Conservation (phyloP, 2,329 filamentous ascomycete species). For the Cordyceps pruinosa region DNA sequence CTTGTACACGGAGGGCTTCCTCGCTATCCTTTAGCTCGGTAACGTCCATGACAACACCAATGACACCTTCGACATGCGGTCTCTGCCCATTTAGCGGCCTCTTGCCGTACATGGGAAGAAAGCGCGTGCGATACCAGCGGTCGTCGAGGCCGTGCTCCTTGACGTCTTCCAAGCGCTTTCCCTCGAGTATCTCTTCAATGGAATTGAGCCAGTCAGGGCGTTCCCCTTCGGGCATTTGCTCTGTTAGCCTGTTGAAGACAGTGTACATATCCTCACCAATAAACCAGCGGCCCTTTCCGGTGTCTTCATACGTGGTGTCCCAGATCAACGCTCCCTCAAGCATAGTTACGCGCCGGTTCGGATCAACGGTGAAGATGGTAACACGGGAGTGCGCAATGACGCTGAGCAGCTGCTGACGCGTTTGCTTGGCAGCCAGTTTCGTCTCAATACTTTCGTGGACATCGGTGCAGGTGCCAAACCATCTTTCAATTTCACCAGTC, state of each 20-base stretch:
- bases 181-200: slow-evolving; percentile 59
- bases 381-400: slow-evolving; percentile 71
- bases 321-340: slow-evolving; percentile 61
- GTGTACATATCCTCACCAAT: slow-evolving; percentile 59
- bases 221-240: slow-evolving; percentile 36
- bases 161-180: slow-evolving; percentile 51
- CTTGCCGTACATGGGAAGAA: slow-evolving; percentile 58
- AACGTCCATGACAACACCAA: slow-evolving; percentile 74
- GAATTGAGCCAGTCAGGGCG: slow-evolving; percentile 46
- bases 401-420: slow-evolving; percentile 62
- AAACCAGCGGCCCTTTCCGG: slow-evolving; percentile 38
- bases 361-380: slow-evolving; percentile 67
- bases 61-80: slow-evolving; percentile 57
- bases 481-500: slow-evolving; percentile 64
- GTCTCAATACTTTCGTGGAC: slow-evolving; percentile 68
- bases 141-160: slow-evolving; percentile 56
- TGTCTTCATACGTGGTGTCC: slow-evolving; percentile 36
- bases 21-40: slow-evolving; percentile 64
- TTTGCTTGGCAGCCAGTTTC: slow-evolving; percentile 57
- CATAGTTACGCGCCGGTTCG: slow-evolving; percentile 54
- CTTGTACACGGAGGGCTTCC: slow-evolving; percentile 54
- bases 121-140: slow-evolving; percentile 64
- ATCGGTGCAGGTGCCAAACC: slow-evolving; percentile 77
- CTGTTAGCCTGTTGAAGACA: slow-evolving; percentile 49
- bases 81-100: slow-evolving; percentile 44